A percentile compares a stretch with the other conserved stretches of the same genome.
phyloP scores from a whole-genome alignment of 2,329 filamentous ascomycete genomes.

The Penicillium sp. region DNA sequence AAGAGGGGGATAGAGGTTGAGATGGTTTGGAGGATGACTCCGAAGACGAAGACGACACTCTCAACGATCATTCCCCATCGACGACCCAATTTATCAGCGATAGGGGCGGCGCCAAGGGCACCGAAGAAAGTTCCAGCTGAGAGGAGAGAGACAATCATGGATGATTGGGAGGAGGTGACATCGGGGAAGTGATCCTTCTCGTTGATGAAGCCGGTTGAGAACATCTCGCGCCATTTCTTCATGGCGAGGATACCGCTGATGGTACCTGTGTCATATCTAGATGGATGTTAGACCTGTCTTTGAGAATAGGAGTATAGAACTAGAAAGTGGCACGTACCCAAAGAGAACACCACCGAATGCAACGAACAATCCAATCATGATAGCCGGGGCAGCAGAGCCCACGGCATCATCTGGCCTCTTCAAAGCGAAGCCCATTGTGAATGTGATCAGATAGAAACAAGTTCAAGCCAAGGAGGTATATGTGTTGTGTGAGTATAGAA shows the following conservation, averaged over 20 bases:
- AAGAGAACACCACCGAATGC: slow-evolving; percentile 61
- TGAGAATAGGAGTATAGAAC: not conserved
- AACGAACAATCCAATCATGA: slow-evolving; percentile 58
- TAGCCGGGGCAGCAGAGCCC: slow-evolving; percentile 50
- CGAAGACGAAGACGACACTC: slow-evolving; percentile 34
- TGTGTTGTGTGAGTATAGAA: not conserved
- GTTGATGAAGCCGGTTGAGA: slow-evolving; percentile 39
- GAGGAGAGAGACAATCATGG: slow-evolving; percentile 42
- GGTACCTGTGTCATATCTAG: slow-evolving; percentile 54
- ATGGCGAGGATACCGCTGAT: slow-evolving; percentile 55
- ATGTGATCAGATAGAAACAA: not conserved
- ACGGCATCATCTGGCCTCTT: slow-evolving; percentile 48
- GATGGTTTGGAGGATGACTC: slow-evolving; percentile 36
- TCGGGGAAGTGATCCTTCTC: slow-evolving; percentile 43
- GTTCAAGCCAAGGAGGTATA: not conserved
- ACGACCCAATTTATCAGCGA: slow-evolving; percentile 38
- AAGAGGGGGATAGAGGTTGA: slow-evolving; percentile 31
- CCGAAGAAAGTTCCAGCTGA: slow-evolving; percentile 69
- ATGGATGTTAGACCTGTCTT: not conserved
- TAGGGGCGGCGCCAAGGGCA: slow-evolving; percentile 45
- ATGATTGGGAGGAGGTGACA: slow-evolving; percentile 52
- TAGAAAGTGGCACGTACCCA: slow-evolving; percentile 41
- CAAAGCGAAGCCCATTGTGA: slow-evolving; percentile 45
- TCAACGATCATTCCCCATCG: slow-evolving; percentile 44
- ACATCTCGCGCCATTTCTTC: slow-evolving; percentile 42